These are phyloP conservation scores for Echinosphaeria canescens DNA, from an alignment of 2,329 filamentous ascomycete species.

Conservation along the genomic window DNA sequence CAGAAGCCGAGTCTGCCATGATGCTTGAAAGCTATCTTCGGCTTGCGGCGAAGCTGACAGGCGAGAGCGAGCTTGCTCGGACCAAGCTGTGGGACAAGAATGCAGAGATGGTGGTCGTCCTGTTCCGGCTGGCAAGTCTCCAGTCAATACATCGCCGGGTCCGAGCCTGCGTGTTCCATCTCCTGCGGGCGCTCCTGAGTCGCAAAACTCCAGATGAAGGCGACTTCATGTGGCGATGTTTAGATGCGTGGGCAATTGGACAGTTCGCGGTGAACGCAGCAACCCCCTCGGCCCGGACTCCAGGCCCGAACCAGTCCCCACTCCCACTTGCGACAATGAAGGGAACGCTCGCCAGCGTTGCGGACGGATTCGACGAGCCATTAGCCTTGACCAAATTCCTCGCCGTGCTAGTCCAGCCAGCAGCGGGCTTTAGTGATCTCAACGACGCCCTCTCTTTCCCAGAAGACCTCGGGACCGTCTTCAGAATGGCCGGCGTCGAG, in stretches of 20 bases:
- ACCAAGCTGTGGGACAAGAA: conserved; percentile 48
- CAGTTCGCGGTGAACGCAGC: conserved; percentile 17
- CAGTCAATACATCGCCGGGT: conserved; percentile 57
- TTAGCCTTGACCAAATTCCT: conserved; percentile 68
- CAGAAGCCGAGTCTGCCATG: conserved; percentile 80
- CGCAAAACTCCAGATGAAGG: conserved; percentile 48
- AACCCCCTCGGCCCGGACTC: too few relatives aligned
- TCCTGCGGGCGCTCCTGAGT: conserved; percentile 53
- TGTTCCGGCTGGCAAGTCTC: conserved; percentile 62
- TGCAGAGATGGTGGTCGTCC: conserved; percentile 37
- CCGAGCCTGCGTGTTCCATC: conserved; percentile 65
- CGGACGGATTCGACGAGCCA: conserved; percentile 64
- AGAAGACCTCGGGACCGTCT: conserved; percentile 57
- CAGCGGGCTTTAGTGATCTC: conserved; percentile 33
- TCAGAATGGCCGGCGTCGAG: conserved; percentile 65
- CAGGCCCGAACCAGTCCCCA: too few relatives aligned
- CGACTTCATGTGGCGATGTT: conserved; percentile 53
- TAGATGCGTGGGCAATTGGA: conserved; percentile 65
- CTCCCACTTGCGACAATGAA: conserved; percentile 30
- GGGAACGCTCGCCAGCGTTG: conserved; percentile 51
- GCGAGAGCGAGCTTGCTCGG: conserved; percentile 51
- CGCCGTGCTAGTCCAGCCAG: conserved; percentile 46
- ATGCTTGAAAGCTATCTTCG: conserved; percentile 93
- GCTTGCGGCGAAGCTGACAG: conserved; percentile 62
- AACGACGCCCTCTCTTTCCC: conserved; percentile 71